Base-by-base conservation (phyloP, 805 yeast genomes). In the Candida dendrica region DNA sequence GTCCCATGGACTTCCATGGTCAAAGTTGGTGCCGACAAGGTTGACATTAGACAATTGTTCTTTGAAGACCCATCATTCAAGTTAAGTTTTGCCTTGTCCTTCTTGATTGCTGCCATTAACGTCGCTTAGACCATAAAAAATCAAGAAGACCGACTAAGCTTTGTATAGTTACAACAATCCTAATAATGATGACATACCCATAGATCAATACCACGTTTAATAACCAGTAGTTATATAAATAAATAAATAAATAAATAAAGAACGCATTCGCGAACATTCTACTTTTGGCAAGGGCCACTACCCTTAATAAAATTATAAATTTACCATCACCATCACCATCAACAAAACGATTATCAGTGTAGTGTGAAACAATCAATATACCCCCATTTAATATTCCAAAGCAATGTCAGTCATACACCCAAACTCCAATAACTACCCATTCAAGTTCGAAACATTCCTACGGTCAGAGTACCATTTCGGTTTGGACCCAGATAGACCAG, bases 401-500 rank as follows among this genome's bases (percentile, higher is more conserved):
- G n/a, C n/a, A n/a, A 61, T 67, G 72, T 61, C 68, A 2, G 56
- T 63, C 5, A 49, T 66, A 5, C 72, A 69, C 45, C 69, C 71
- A 8, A 62, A 62, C 41, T 65, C 72, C 3, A 45, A 62, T 2
- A 52, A 60, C 29, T 66, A 75, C 38, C 61, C 61, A 6, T 76
- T 78, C 61, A 79, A 81, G 50, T 90, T 91, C 58, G 97, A 91
- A 53, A 83, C 87, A 8, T 88, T 86, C 52, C 72, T 91, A 32
- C 71, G 86, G 51, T 74, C 77, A 44, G 96, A 91, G 58, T 88
- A 74, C 62, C 77, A 84, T 47, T 79, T 89, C 50, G 89, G 93
- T 0, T 68, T 88, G 27, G 89, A 88, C 58, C 96, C 96, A 2
- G 91, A 84, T 54, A 70, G 97, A 45, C 96, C 97, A 5, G 74